Conservation (phyloP, 2,329 filamentous ascomycete species). For the Fusarium paranaense region DNA sequence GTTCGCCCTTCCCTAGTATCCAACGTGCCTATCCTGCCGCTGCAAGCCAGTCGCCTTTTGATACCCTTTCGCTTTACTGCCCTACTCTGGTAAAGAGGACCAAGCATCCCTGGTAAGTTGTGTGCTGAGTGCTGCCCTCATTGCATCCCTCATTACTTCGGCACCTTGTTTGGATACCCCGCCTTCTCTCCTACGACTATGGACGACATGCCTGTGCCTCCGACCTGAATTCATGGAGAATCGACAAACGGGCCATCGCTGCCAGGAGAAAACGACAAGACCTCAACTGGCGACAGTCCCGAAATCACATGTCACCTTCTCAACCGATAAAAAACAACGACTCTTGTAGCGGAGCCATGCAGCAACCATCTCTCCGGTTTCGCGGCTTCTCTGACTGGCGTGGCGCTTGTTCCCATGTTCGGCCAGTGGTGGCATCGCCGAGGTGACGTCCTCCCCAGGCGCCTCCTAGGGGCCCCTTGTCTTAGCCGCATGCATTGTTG, state of each 20-base stretch:
- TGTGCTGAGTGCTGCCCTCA: slow-evolving; percentile 6
- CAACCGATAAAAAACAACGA: slow-evolving; percentile 11
- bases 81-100: slow-evolving; percentile 34
- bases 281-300: slow-evolving; percentile 7
- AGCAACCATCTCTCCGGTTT: slow-evolving; percentile 22
- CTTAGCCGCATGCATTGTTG: slow-evolving; percentile 44
- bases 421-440: slow-evolving; percentile 29
- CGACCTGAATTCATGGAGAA: neutral
- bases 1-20: slow-evolving; percentile 39
- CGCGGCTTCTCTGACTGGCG: slow-evolving; percentile 21
- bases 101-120: slow-evolving; percentile 44
- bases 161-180: neutral
- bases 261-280: neutral
- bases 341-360: slow-evolving; percentile 9
- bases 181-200: slow-evolving; percentile 1
- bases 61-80: slow-evolving; percentile 38
- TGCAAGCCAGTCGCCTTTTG: slow-evolving; percentile 45
- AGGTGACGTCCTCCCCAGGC: slow-evolving; percentile 40
- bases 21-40: slow-evolving; percentile 33
- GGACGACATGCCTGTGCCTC: neutral
- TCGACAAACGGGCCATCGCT: slow-evolving; percentile 21
- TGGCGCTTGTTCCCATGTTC: slow-evolving; percentile 36
- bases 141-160: slow-evolving; percentile 1
- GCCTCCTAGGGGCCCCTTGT: slow-evolving; percentile 34
- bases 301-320: slow-evolving; percentile 23